A percentile compares a stretch with the other conserved stretches of the same genome.
Conservation (phyloP, 2,329 filamentous ascomycete genomes). For the Dendrostoma leiphaemia region DNA sequence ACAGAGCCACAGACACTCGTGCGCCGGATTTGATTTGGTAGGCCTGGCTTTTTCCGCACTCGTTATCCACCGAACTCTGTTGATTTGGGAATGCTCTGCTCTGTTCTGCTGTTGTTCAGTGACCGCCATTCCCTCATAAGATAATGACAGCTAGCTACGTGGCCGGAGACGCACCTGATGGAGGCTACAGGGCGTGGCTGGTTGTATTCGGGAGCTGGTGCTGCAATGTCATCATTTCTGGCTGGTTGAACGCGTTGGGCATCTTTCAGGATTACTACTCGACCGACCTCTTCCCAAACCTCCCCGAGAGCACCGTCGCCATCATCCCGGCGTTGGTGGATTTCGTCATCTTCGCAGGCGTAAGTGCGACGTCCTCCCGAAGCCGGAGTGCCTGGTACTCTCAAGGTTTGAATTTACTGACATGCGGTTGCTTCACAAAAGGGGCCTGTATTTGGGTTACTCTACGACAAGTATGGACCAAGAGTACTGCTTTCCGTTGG, state of each 20-base stretch:
- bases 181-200: conserved; percentile 24
- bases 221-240: conserved; percentile 22
- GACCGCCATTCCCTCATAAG: not conserved
- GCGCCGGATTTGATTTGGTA: too few relatives aligned
- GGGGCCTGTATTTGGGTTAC: conserved; percentile 53
- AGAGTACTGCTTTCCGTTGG: conserved; percentile 45
- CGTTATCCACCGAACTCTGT: too few relatives aligned
- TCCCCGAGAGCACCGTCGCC: conserved; percentile 43
- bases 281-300: conserved; percentile 35
- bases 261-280: conserved; percentile 52
- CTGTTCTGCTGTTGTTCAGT: not conserved
- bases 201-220: conserved; percentile 25
- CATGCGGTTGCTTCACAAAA: not conserved
- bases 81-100: too few relatives aligned
- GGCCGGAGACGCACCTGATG: conserved; percentile 16
- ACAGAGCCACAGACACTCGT: too few relatives aligned
- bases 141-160: not conserved
- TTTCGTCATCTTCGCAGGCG: conserved; percentile 28
- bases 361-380: too few relatives aligned
- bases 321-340: conserved; percentile 49
- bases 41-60: too few relatives aligned
- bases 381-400: conserved; percentile 20
- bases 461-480: conserved; percentile 58
- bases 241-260: conserved; percentile 29
- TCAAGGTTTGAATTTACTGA: not conserved